Conservation (phyloP, 441 rosid species). For the Brassica balearica region DNA sequence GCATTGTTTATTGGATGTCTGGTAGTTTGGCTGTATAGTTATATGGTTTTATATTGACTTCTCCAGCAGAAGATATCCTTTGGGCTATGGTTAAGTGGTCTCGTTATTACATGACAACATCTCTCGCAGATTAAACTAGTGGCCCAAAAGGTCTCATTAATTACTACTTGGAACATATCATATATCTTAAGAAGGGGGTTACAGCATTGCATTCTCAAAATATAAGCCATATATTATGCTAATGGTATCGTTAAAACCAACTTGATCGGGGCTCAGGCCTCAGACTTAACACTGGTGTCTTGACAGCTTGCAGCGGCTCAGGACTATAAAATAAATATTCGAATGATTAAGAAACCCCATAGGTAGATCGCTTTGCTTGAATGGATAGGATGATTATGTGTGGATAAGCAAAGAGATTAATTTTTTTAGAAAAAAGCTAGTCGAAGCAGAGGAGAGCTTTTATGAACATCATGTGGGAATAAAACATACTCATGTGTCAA, state of each 20-base stretch:
- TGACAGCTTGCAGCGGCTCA: conserved; percentile 41
- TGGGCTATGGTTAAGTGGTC: not conserved
- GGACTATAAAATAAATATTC: conserved; percentile 45
- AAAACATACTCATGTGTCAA: not conserved
- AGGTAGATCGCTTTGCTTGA: conserved; percentile 37
- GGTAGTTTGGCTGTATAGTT: not conserved
- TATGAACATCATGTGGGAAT: too few species aligned
- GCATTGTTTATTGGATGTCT: conserved; percentile 14
- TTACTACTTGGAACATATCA: not conserved
- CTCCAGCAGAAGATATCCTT: not conserved
- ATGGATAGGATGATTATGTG: conserved; percentile 45
- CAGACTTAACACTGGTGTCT: conserved; percentile 41
- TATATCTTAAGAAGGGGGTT: not conserved
- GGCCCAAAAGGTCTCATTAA: not conserved
- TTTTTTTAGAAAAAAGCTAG: too few species aligned
- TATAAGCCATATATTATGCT: not conserved
- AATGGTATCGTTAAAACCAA: not conserved
- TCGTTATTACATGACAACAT: not conserved
- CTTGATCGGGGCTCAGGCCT: not conserved
- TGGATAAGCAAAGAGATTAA: not conserved
- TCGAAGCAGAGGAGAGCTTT: too few species aligned
- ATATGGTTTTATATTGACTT: not conserved
- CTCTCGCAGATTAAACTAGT: not conserved
- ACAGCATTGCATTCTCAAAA: conserved; percentile 8
- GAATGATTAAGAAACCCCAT: conserved; percentile 22